These are phyloP conservation scores for Sicyos baderoa DNA, from an alignment of 306 rosid species.

Conservation along the genomic window DNA sequence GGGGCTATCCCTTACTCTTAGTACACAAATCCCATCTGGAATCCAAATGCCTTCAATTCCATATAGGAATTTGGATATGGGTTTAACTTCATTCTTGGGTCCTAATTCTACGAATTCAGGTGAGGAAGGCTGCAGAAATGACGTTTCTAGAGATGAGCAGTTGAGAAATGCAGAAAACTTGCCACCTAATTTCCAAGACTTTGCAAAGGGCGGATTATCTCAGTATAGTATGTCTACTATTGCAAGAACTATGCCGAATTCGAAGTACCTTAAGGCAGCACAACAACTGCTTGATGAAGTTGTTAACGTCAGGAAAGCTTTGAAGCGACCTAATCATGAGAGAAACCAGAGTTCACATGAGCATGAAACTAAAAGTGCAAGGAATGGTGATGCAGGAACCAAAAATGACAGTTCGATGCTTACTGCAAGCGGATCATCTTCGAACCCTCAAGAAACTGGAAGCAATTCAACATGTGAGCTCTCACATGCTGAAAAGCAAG, in stretches of 20 bases:
- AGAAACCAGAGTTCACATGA: constrained; percentile 36
- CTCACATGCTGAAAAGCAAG: constrained; percentile 68
- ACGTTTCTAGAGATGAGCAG: constrained; percentile 39
- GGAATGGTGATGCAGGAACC: constrained; percentile 39
- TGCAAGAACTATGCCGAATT: constrained; percentile 46
- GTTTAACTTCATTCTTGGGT: constrained; percentile 43
- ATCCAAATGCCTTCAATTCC: constrained; percentile 47
- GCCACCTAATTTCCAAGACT: no score
- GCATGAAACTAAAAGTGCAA: constrained; percentile 25
- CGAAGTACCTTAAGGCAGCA: constrained; percentile 62
- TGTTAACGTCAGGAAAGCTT: constrained; percentile 53
- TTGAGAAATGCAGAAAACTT: background rate
- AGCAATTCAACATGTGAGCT: constrained; percentile 44
- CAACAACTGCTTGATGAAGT: constrained; percentile 73
- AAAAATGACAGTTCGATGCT: constrained; percentile 34
- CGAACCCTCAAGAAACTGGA: constrained; percentile 41
- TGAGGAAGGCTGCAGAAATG: constrained; percentile 38
- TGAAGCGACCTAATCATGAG: constrained; percentile 32
- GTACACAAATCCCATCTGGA: constrained; percentile 51
- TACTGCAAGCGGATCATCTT: constrained; percentile 32
- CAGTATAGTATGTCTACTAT: constrained; percentile 37
- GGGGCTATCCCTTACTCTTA: constrained; percentile 64
- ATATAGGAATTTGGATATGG: constrained; percentile 36
- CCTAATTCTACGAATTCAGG: constrained; percentile 39
- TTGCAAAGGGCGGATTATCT: constrained; percentile 36